These are phyloP conservation scores for Insectozyma bohioensis DNA, from an alignment of 1,139 yeast species.

Conservation along the genomic window DNA sequence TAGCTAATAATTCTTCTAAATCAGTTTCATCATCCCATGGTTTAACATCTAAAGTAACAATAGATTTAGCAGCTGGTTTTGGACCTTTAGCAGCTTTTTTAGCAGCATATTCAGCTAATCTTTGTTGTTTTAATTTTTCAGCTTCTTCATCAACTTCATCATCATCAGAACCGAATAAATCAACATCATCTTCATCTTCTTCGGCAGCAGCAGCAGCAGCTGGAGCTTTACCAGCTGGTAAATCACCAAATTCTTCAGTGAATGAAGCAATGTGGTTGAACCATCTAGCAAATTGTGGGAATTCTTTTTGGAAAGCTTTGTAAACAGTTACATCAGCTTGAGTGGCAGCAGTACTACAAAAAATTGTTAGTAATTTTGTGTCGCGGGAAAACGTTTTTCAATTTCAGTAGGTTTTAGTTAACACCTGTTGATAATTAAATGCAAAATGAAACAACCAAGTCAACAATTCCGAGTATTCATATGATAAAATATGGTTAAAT, in stretches of 20 bases:
- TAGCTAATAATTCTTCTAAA: constrained; percentile 81
- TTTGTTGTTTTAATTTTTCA: constrained; percentile 93
- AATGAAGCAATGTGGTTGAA: constrained; percentile 95
- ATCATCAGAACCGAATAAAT: constrained; percentile 91
- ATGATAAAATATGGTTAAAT: neutral
- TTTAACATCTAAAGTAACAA: constrained; percentile 95
- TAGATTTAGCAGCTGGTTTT: constrained; percentile 97
- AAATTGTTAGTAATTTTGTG: constrained; percentile 15
- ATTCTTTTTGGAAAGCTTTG: constrained; percentile 93
- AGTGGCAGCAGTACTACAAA: constrained; percentile 71
- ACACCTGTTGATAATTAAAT: constrained; percentile 1
- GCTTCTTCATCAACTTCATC: constrained; percentile 96
- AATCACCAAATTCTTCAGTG: constrained; percentile 75
- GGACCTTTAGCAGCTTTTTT: constrained; percentile 97
- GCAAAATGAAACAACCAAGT: no score
- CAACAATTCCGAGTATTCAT: no score
- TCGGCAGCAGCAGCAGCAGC: constrained; percentile 53
- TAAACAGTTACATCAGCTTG: constrained; percentile 94
- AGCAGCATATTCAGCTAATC: constrained; percentile 96
- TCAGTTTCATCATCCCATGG: constrained; percentile 99
- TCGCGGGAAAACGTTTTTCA: no score
- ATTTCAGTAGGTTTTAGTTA: neutral
- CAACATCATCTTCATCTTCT: constrained; percentile 89
- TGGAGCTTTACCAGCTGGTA: constrained; percentile 76
- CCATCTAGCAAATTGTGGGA: constrained; percentile 97